phyloP scores from a whole-genome alignment of 257 asterid species.

The Gentiana straminea region DNA sequence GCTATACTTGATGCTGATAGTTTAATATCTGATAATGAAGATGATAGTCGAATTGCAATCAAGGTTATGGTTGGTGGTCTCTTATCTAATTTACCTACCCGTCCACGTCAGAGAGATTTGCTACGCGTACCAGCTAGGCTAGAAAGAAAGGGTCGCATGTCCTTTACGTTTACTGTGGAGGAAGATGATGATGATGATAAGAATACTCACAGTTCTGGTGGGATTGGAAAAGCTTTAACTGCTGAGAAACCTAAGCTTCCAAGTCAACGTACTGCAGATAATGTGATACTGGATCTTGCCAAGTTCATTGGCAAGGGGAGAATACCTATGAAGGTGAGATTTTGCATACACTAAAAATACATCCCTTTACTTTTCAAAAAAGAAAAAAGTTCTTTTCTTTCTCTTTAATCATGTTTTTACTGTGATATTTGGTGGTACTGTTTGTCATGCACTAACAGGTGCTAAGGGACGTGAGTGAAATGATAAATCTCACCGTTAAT shows the following conservation, averaged over 20 bases:
- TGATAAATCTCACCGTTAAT: constrained; percentile 53
- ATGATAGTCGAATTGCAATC: constrained; percentile 55
- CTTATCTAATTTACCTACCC: constrained; percentile 33
- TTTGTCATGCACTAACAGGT: constrained; percentile 39
- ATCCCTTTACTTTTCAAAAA: background rate
- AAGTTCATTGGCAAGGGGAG: constrained; percentile 77
- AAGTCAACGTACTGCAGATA: constrained; percentile 49
- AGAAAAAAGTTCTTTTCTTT: background rate
- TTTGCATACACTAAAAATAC: background rate
- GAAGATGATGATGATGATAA: constrained; percentile 61
- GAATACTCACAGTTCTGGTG: constrained; percentile 25
- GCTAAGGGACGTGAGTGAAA: constrained; percentile 73
- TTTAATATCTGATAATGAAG: constrained; percentile 43
- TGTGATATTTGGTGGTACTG: background rate
- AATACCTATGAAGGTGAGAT: constrained; percentile 75
- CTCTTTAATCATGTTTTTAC: constrained; percentile 11
- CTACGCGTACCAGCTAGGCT: constrained; percentile 88
- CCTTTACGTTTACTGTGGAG: constrained; percentile 77
- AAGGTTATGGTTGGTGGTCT: constrained; percentile 60
- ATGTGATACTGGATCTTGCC: constrained; percentile 73
- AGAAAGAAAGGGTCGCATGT: constrained; percentile 45
- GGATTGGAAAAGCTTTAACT: constrained; percentile 37
- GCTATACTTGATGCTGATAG: constrained; percentile 39
- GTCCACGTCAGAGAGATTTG: constrained; percentile 34
- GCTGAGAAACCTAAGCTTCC: constrained; percentile 55